These are phyloP conservation scores for Letharia lupina DNA, from an alignment of 495 filamentous ascomycete species.

Conservation along the genomic window DNA sequence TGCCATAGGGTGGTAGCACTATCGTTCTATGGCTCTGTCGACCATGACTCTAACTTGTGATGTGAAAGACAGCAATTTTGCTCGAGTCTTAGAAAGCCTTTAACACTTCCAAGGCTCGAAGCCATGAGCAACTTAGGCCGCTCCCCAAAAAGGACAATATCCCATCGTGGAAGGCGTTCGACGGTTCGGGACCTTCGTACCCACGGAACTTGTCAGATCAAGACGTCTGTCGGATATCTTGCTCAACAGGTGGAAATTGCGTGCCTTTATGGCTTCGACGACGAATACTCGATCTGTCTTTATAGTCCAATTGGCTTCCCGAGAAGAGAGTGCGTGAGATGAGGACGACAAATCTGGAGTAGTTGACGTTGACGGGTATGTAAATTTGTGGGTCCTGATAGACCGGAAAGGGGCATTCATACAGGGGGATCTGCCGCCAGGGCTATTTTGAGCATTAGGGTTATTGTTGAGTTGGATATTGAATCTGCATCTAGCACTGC, in stretches of 20 bases:
- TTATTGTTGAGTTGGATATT: slow-evolving; percentile 2
- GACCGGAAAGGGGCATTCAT: not conserved
- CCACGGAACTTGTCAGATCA: not conserved
- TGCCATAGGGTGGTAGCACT: not conserved
- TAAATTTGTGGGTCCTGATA: not conserved
- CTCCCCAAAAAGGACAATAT: not conserved
- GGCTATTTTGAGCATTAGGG: not conserved
- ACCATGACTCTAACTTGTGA: not conserved
- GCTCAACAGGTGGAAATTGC: not conserved
- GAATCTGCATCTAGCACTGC: slow-evolving; percentile 2
- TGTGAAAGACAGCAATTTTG: not conserved
- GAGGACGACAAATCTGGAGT: not conserved
- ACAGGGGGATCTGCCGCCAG: slow-evolving; percentile 3
- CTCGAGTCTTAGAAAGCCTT: not conserved
- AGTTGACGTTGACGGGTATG: not conserved
- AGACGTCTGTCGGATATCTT: not conserved
- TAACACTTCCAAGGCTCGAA: not conserved
- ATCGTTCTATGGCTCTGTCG: not conserved
- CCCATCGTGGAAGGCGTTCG: not conserved
- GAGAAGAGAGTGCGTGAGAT: not conserved
- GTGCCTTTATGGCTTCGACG: not conserved
- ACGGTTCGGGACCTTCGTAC: not conserved
- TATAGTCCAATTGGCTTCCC: not conserved
- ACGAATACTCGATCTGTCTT: not conserved
- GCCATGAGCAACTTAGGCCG: not conserved